Evolutionary conservation across 106 monocot genomes (phyloP).

Genomic region (Dendrobium huoshanense): DNA sequence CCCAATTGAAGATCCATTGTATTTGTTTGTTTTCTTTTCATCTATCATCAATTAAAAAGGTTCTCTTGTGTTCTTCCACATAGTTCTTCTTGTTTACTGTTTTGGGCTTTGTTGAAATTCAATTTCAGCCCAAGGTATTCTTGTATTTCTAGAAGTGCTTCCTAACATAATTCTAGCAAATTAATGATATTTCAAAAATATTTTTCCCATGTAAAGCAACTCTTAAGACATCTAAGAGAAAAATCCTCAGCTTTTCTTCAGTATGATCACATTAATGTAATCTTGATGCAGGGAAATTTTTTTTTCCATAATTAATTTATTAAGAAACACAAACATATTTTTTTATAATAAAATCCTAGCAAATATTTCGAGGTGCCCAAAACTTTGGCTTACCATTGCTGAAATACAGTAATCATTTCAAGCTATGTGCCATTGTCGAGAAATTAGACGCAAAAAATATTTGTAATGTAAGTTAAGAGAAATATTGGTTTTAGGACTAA

Average conservation of each 20-base stretch:
- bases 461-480: no score
- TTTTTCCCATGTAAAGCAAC: neutral
- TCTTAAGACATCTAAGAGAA: neutral
- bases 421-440: neutral
- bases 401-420: neutral
- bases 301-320: neutral
- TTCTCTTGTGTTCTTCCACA: no score
- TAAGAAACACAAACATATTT: neutral
- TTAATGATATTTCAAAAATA: neutral
- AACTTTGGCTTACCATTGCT: neutral
- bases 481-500: no score
- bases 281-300: neutral
- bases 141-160: no score
- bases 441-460: neutral
- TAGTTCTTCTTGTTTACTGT: no score
- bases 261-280: neutral
- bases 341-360: neutral
- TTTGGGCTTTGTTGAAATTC: no score
- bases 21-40: no score
- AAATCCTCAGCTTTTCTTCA: neutral
- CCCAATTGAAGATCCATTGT: no score
- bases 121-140: no score
- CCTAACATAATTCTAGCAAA: neutral
- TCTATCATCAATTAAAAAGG: no score
- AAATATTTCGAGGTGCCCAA: neutral